Evolutionary conservation across 2,329 filamentous ascomycete species (phyloP).

Genomic region (Fusarium miscanthi): DNA sequence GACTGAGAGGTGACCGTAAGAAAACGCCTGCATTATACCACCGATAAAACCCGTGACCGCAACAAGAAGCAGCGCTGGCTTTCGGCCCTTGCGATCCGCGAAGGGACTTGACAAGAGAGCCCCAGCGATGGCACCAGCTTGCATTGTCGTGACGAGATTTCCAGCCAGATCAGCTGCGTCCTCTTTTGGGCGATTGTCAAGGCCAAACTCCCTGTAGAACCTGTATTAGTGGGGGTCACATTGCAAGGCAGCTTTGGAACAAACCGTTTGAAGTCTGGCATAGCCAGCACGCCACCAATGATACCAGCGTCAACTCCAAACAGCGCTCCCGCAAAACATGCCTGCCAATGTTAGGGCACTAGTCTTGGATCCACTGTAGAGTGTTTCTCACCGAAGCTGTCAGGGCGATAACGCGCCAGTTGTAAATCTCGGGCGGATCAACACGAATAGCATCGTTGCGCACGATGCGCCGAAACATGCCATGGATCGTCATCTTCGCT

Average conservation of each 20-base stretch:
- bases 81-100: constrained; percentile 48
- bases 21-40: constrained; percentile 48
- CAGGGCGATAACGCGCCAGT: constrained; percentile 74
- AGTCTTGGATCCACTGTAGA: accelerated
- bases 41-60: constrained; percentile 47
- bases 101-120: constrained; percentile 39
- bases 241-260: not conserved
- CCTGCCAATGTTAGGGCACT: constrained; percentile 4
- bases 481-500: constrained; percentile 34
- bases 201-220: constrained; percentile 36
- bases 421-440: constrained; percentile 76
- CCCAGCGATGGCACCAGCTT: constrained; percentile 44
- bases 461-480: constrained; percentile 52
- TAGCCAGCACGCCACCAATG: constrained; percentile 45
- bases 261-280: constrained; percentile 42
- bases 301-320: constrained; percentile 47
- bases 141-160: constrained; percentile 47
- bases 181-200: constrained; percentile 17
- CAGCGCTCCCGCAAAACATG: constrained; percentile 36
- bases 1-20: constrained; percentile 45
- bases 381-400: constrained; percentile 60
- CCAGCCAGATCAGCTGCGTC: constrained; percentile 39
- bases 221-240: accelerated
- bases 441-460: constrained; percentile 71
- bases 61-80: constrained; percentile 45